Base-by-base conservation (phyloP, 345 rosid species). In the Populus simonii region DNA sequence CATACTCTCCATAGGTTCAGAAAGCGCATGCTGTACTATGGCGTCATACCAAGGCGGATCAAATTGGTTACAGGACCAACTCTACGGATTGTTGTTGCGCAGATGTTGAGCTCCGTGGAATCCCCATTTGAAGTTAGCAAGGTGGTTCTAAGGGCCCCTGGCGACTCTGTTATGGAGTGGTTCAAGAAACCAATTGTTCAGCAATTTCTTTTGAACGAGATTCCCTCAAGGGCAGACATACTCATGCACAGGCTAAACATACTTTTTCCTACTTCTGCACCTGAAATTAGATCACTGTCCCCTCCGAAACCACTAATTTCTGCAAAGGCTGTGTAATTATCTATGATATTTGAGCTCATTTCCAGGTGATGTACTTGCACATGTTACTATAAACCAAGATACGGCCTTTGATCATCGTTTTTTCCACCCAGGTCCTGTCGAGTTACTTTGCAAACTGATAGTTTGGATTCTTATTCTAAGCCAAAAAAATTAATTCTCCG, bases 1-100 rank as follows among this genome's bases (percentile, higher is more conserved):
- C 99, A 96, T 86, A 92, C 98, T 27, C 93, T 94, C 47, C 99
- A 96, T 80, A 86, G 98, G 83, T 94, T 96, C 86, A 88, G 99
- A 79, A 96, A 96, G 86, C 83, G 98, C 36, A 92, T 92, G 99
- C 81, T 96, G 76, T 96, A 91, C 79, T 94, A 96, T 5, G 99
- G 99, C 18, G 95, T 92, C 39, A 86, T 94, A 51, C 99, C 99
- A 3, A 88, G 98, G 80, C 95, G 97, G 27, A 92, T 96, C 74
- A 96, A 96, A 82, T 86, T 96, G 84, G 99, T 96, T 70, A 96
- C 98, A 8, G 98, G 98, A 73, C 98, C 97, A 7, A 94, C 97
- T 8, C 45, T 96, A 83, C 94, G 90, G 93, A 96, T 96, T 39
- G 97, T 92, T 38, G 84, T 94, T 59, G 97, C 97, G 2, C 98